These are phyloP conservation scores for Fusarium sororula DNA, from an alignment of 2,329 filamentous ascomycete genomes.

Conservation along the genomic window DNA sequence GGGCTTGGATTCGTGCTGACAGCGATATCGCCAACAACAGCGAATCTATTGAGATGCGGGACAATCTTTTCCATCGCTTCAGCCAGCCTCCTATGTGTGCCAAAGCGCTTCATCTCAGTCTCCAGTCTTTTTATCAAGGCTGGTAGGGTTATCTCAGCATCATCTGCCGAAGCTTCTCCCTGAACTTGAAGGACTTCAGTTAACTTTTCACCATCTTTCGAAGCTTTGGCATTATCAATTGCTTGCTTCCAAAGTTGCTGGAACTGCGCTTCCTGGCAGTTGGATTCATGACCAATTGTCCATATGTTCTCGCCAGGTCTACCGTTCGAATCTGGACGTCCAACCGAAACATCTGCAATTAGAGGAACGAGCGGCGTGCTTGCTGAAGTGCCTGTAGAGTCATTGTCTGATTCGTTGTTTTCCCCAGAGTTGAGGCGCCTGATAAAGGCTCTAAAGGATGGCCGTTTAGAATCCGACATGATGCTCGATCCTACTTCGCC, in stretches of 20 bases:
- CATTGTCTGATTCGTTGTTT: neutral
- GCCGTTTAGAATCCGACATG: neutral
- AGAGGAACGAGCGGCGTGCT: too few relatives aligned
- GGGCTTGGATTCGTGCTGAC: neutral
- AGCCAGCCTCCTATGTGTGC: neutral
- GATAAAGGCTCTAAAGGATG: neutral
- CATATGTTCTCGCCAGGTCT: too few relatives aligned
- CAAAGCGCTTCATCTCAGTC: neutral
- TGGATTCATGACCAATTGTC: rapidly evolving
- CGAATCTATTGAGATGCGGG: neutral
- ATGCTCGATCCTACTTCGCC: neutral
- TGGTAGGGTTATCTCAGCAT: rapidly evolving
- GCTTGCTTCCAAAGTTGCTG: neutral
- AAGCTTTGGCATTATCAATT: neutral
- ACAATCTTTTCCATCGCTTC: neutral
- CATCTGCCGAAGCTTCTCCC: neutral
- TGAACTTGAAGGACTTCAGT: neutral
- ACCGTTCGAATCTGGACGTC: rapidly evolving
- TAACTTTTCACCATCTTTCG: neutral
- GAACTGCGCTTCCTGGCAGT: neutral
- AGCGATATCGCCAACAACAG: neutral
- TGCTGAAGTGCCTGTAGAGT: rapidly evolving
- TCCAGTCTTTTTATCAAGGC: neutral
- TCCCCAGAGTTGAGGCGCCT: neutral
- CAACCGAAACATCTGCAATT: rapidly evolving